Evolutionary conservation across 495 filamentous ascomycete species (phyloP).

Genomic region (Neurospora africana): DNA sequence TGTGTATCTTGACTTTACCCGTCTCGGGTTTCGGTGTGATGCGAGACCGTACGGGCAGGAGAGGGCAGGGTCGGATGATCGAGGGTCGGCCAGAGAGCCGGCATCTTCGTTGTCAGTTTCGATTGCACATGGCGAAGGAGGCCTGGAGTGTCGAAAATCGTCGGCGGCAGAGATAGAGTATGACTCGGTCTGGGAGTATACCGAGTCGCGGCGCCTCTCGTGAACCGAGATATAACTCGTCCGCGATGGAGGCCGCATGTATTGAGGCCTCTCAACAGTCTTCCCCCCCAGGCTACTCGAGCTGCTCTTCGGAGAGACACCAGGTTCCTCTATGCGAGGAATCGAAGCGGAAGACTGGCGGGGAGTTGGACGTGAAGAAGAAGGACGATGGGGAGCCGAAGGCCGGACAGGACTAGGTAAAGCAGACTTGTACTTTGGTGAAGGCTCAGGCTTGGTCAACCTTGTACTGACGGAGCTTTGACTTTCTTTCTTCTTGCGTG

Average conservation of each 20-base stretch:
- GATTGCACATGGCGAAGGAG: slow-evolving; percentile 4
- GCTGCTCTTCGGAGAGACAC: slow-evolving; percentile 26
- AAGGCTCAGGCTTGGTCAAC: neutral
- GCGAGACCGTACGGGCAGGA: neutral
- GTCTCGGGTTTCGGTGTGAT: neutral
- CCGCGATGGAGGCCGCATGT: slow-evolving; percentile 23
- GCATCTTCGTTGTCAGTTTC: neutral
- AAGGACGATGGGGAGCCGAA: slow-evolving; percentile 11
- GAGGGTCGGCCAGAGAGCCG: neutral
- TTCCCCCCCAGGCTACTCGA: neutral
- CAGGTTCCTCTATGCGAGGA: slow-evolving; percentile 25
- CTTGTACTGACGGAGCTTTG: neutral
- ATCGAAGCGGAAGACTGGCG: slow-evolving; percentile 14
- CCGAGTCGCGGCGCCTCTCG: slow-evolving; percentile 45
- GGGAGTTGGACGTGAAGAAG: slow-evolving; percentile 3
- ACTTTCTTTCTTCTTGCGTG: slow-evolving; percentile 13
- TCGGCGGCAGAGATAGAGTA: slow-evolving; percentile 41
- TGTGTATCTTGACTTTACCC: slow-evolving; percentile 15
- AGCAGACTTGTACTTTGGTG: neutral
- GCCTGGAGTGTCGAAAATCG: slow-evolving; percentile 20
- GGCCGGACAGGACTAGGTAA: neutral
- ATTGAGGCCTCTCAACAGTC: slow-evolving; percentile 19
- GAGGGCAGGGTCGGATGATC: neutral
- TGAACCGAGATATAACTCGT: slow-evolving; percentile 41
- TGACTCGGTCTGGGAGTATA: slow-evolving; percentile 49